Base-by-base conservation (phyloP, 1,284 basidiomycete genomes). In the Mycena sp. region DNA sequence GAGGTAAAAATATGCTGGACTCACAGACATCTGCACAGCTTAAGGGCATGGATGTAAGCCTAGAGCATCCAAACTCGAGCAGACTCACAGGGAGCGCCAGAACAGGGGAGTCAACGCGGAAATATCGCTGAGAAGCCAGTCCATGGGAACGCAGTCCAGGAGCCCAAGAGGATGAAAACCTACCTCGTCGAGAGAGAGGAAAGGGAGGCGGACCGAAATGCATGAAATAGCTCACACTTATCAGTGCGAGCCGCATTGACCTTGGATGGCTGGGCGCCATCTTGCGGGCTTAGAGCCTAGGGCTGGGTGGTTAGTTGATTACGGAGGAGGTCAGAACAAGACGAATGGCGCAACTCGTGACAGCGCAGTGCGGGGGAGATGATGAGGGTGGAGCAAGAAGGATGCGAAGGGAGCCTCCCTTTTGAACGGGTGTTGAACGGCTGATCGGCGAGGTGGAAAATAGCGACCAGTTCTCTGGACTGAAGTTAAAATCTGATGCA, bases 261-360 rank as follows among this genome's bases (percentile, higher is more conserved):
- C 21, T 51, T 37, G 16, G 30, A 50, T 4, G 48, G 19, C 49
- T 38, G 49, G 35, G 35, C 23, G 35, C 23, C 35, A 23, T 38
- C 35, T 51, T 38, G 35, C 21, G 11, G 37, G 14, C n/a, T 51
- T 12, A 49, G 32, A 5, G 49, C 49, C 32, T 51, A 38, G 23
- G 37, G 32, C 23, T 23, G 16, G 14, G 32, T 38, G 23, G 49
- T 51, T 51, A 51, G 49, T 38, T 51, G 32, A 26, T 37, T 51
- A 51, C 49, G 35, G 49, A 38, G n/a, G n/a, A n/a, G n/a, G n/a
- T n/a, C n/a, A n/a, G n/a, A n/a, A 51, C 49, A 43, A 17, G 37
- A 40, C 26, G 38, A 21, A 43, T 29, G n/a, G 28, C 29, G 29
- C 41, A 44, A 25, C 29, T 30, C 51, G 3, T 17, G 26, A 53